A percentile compares a stretch with the other conserved stretches of the same genome.
Evolutionary conservation across 495 filamentous ascomycete genomes (phyloP).

Genomic region (Poronia punctata): DNA sequence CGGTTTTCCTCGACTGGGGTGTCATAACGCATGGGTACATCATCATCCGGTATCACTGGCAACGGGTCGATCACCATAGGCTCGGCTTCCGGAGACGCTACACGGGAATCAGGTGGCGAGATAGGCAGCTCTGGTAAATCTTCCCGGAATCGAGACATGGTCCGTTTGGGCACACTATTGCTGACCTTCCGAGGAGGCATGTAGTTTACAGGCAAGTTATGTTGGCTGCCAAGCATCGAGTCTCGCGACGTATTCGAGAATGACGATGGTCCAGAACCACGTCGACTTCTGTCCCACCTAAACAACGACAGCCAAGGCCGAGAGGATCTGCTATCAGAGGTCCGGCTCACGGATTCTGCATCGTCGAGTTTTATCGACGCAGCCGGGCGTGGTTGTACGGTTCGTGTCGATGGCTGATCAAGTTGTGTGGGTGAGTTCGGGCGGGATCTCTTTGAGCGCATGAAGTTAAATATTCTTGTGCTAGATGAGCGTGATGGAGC

Average conservation of each 20-base stretch:
- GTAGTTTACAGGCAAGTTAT: slow-evolving; percentile 24
- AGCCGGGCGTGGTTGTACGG: slow-evolving; percentile 22
- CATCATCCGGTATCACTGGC: slow-evolving; percentile 22
- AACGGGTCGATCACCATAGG: slow-evolving; percentile 28
- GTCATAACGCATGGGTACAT: slow-evolving; percentile 33
- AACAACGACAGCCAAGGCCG: slow-evolving; percentile 67
- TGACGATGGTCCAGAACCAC: slow-evolving; percentile 50
- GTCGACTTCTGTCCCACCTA: slow-evolving; percentile 55
- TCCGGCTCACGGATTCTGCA: slow-evolving; percentile 24
- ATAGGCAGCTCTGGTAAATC: slow-evolving; percentile 80
- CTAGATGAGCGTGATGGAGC: slow-evolving; percentile 17
- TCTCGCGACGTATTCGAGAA: slow-evolving; percentile 86
- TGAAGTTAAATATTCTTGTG: slow-evolving; percentile 22
- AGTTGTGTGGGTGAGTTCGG: slow-evolving; percentile 28
- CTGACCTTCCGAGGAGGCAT: slow-evolving; percentile 32
- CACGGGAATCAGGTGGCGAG: slow-evolving; percentile 71
- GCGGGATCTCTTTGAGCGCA: slow-evolving; percentile 30
- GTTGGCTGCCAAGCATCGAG: slow-evolving; percentile 45
- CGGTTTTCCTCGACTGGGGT: slow-evolving; percentile 41
- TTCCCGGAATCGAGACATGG: slow-evolving; percentile 88
- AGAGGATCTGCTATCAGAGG: slow-evolving; percentile 37
- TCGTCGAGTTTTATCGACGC: slow-evolving; percentile 28
- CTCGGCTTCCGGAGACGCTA: slow-evolving; percentile 64
- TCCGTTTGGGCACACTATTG: slow-evolving; percentile 54
- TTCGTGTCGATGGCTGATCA: slow-evolving; percentile 6